phyloP scores from a whole-genome alignment of 1,139 yeast species.

The Protomyces pachydermus region DNA sequence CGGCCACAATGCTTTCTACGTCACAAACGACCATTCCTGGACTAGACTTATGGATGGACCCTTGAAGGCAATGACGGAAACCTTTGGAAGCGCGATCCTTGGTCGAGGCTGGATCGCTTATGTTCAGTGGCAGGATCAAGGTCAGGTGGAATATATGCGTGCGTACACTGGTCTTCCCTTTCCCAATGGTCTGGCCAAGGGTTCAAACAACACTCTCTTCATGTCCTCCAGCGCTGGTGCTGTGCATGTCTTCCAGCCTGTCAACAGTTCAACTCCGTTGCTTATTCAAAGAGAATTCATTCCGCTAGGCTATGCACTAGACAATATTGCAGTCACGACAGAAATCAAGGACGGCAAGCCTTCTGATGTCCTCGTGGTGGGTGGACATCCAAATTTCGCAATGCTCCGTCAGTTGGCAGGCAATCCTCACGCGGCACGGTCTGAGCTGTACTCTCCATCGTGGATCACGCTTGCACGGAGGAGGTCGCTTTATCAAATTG shows the following conservation, averaged over 20 bases:
- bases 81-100: not conserved
- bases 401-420: not conserved
- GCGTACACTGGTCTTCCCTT: constrained; percentile 1
- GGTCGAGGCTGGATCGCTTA: constrained; percentile 17
- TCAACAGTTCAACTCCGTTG: constrained; percentile 2
- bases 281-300: not conserved
- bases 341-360: not conserved
- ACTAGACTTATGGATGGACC: constrained; percentile 4
- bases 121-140: not conserved
- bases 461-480: constrained; percentile 9
- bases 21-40: constrained; percentile 24
- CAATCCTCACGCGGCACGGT: constrained; percentile 3
- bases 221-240: constrained; percentile 14
- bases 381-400: constrained; percentile 6
- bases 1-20: constrained; percentile 6
- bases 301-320: constrained; percentile 11
- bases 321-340: constrained; percentile 2
- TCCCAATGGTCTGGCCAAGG: constrained; percentile 13
- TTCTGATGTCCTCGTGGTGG: constrained; percentile 5
- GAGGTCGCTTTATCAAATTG: not conserved
- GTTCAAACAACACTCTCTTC: not conserved
- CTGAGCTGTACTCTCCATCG: not conserved
- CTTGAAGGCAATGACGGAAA: constrained; percentile 1
- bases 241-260: constrained; percentile 5
- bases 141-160: not conserved